phyloP scores from a whole-genome alignment of 1,284 basidiomycete genomes.

The Tilletia walkeri region DNA sequence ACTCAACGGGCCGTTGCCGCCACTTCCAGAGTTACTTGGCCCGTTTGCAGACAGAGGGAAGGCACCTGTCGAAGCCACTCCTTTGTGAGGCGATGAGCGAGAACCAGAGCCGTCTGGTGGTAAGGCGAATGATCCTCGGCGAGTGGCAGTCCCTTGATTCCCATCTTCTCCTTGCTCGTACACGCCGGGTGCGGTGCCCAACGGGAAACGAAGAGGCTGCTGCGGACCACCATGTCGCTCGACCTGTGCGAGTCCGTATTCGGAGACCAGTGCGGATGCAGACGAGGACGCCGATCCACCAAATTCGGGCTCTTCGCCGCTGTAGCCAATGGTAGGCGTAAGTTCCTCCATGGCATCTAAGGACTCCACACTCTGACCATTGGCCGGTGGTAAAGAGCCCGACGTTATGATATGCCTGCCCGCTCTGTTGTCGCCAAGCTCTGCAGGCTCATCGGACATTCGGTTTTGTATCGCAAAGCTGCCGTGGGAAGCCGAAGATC shows the following conservation, averaged over 20 bases:
- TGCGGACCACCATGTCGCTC: too few relatives aligned
- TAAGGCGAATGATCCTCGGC: too few relatives aligned
- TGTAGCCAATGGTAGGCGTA: not conserved
- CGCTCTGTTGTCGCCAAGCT: not conserved
- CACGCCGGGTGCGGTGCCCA: too few relatives aligned
- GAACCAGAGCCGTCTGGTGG: too few relatives aligned
- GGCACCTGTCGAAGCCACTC: not conserved
- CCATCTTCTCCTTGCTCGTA: too few relatives aligned
- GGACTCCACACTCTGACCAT: not conserved
- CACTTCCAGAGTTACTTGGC: not conserved
- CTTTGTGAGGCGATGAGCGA: not conserved
- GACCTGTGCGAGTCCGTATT: too few relatives aligned
- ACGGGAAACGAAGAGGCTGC: too few relatives aligned
- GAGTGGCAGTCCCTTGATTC: too few relatives aligned
- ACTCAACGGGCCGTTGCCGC: not conserved
- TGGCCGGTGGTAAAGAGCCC: too few relatives aligned
- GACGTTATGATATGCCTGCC: not conserved
- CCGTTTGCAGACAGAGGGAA: not conserved
- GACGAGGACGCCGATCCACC: too few relatives aligned
- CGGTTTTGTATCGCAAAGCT: not conserved
- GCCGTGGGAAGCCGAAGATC: not conserved
- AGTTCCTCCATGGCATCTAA: constrained; percentile 3
- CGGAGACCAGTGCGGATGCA: too few relatives aligned
- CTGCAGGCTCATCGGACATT: not conserved
- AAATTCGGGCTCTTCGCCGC: too few relatives aligned